Conservation (phyloP, 2,329 filamentous ascomycete genomes). For the Clarireedia paspali region DNA sequence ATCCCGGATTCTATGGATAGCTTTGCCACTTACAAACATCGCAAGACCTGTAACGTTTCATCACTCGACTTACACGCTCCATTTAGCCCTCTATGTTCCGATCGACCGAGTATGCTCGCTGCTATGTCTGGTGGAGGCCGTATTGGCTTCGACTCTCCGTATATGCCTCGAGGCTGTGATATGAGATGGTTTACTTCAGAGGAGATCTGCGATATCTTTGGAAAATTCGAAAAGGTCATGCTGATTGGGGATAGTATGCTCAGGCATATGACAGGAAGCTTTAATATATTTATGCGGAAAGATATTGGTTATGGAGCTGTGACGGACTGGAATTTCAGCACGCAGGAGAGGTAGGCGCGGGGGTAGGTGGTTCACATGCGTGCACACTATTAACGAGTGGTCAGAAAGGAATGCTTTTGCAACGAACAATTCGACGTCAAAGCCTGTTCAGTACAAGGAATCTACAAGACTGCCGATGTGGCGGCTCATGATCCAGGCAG, state of each 20-base stretch:
- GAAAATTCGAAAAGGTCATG: constrained; percentile 39
- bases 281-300: constrained; percentile 39
- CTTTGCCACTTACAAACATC: constrained; percentile 36
- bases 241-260: constrained; percentile 43
- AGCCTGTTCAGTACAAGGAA: constrained; percentile 41
- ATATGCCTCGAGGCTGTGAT: constrained; percentile 37
- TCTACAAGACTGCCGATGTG: constrained; percentile 40
- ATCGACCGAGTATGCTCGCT: constrained; percentile 31
- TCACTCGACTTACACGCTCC: constrained; percentile 36
- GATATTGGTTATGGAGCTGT: constrained; percentile 42
- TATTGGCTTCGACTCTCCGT: constrained; percentile 38
- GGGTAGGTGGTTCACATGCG: background rate
- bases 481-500: constrained; percentile 35
- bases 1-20: constrained; percentile 28
- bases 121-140: constrained; percentile 34
- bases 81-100: constrained; percentile 31
- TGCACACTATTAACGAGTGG: background rate
- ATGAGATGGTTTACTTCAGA: constrained; percentile 40
- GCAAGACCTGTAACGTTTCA: constrained; percentile 36
- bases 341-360: constrained; percentile 30
- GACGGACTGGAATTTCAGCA: constrained; percentile 41
- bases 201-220: constrained; percentile 38
- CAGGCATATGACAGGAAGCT: constrained; percentile 38
- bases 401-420: constrained; percentile 38
- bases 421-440: constrained; percentile 42